Base-by-base conservation (phyloP, 345 rosid genomes). In the Adansonia digitata region DNA sequence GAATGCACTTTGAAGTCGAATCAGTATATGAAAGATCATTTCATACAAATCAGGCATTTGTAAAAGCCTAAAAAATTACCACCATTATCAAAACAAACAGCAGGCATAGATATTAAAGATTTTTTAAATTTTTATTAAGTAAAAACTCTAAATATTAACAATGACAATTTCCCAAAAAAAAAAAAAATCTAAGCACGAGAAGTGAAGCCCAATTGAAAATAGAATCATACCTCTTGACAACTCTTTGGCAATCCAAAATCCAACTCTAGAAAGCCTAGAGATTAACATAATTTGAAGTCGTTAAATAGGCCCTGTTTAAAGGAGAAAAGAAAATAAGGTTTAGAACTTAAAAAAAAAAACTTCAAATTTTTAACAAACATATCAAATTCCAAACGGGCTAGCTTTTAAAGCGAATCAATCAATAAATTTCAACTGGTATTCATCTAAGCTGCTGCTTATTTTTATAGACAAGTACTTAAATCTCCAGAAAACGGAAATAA, bases 141-240 rank as follows among this genome's bases (percentile, higher is more conserved):
- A 61, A 40, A 31, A 61, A 4, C 34, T 22, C 10, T 24, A 42
- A 26, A 6, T 27, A 26, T 27, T 17, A 74, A 48, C 45, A 46
- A 17, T 27, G n/a, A 4, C 39, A 73, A 43, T 4, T 40, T 35
- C 15, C 5, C 22, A 55, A 2, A 42, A 42, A 7, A 42, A 42
- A 42, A 42, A 42, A 26, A 27, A 55, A 39, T 17, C 17, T 4
- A 56, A 72, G 13, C 53, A 56, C 2, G 43, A 14, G 5, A 69
- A 46, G 29, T 27, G 15, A 48, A 69, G 40, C 7, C 51, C 18
- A 69, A 10, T 17, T 46, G 43, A 18, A 69, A 55, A 48, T 9
- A 69, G 14, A 48, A 48, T 15, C 42, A 48, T 49, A 90, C 92
- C 92, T 85, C 80, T 81, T 4, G 88, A 79, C 63, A 86, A 84